Evolutionary conservation across 164 flowering plant species (phyloP).

Genomic region (Amborella trichopoda): DNA sequence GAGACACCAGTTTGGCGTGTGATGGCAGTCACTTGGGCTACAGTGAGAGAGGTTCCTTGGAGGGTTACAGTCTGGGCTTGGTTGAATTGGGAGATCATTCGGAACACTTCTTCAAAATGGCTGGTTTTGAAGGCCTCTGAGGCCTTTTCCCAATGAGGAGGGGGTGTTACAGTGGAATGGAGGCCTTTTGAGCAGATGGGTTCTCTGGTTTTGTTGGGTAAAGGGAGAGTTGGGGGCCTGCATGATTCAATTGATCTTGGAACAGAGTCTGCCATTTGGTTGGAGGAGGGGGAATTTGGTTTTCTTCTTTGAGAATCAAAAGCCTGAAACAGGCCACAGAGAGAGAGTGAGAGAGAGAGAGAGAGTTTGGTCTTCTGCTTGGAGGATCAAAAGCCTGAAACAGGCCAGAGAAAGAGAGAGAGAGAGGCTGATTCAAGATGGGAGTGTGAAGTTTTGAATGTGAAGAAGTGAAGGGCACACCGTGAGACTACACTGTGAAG

Average conservation of each 20-base stretch:
- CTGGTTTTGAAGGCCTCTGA: conserved; percentile 22
- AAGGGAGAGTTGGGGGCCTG: conserved; percentile 13
- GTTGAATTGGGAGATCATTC: conserved; percentile 26
- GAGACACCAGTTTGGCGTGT: conserved; percentile 21
- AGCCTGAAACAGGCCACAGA: too few relatives aligned
- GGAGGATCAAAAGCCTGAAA: too few relatives aligned
- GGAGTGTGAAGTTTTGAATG: too few relatives aligned
- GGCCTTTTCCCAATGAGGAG: conserved; percentile 35
- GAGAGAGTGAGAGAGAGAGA: too few relatives aligned
- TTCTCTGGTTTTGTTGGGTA: conserved; percentile 8
- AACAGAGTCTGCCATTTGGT: background rate
- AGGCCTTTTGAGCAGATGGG: conserved; percentile 8
- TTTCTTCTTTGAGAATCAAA: too few relatives aligned
- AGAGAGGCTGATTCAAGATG: too few relatives aligned
- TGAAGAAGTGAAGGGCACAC: too few relatives aligned
- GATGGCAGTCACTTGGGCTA: conserved; percentile 37
- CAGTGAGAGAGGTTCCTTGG: conserved; percentile 32
- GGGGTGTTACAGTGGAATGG: conserved; percentile 4
- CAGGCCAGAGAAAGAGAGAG: too few relatives aligned
- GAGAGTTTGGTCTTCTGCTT: too few relatives aligned
- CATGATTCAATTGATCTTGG: conserved; percentile 5
- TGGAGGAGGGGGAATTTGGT: background rate
- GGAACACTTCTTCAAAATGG: conserved; percentile 33
- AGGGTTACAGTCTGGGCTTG: conserved; percentile 20
- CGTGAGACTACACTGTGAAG: too few relatives aligned